phyloP scores from a whole-genome alignment of 176 grass and related monocot genomes.

The Lolium rigidum region DNA sequence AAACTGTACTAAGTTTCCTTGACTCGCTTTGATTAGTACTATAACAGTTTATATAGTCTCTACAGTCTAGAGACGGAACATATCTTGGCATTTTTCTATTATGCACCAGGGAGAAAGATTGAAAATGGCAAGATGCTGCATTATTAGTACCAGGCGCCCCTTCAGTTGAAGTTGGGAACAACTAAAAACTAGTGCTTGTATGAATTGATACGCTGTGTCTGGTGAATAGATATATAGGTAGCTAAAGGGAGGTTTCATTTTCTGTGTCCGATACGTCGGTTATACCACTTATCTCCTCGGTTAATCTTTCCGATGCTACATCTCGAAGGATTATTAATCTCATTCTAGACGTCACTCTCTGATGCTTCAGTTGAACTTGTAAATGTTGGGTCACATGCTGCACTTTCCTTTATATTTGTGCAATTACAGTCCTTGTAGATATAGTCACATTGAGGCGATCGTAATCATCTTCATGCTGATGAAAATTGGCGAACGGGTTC shows the following conservation, averaged over 20 bases:
- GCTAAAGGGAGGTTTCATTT: not conserved
- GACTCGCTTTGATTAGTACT: not conserved
- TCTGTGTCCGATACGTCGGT: not conserved
- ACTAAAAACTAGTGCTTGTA: not conserved
- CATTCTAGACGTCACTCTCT: not conserved
- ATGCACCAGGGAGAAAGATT: not conserved
- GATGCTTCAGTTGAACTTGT: not conserved
- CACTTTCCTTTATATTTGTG: not conserved
- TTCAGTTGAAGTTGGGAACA: not conserved
- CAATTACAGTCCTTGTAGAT: not conserved
- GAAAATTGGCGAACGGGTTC: not conserved
- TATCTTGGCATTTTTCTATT: not conserved
- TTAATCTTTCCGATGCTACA: not conserved
- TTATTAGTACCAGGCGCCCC: not conserved
- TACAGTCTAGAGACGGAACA: not conserved
- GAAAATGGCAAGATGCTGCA: not conserved
- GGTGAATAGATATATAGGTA: not conserved
- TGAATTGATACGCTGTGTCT: not conserved
- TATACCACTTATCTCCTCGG: not conserved
- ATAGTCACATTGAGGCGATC: not conserved
- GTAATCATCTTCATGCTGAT: not conserved
- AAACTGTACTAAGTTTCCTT: constrained; percentile 30
- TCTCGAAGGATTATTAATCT: not conserved
- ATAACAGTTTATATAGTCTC: not conserved
- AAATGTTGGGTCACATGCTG: not conserved